phyloP scores from a whole-genome alignment of 768 basidiomycete species.

The Boletales sp. region DNA sequence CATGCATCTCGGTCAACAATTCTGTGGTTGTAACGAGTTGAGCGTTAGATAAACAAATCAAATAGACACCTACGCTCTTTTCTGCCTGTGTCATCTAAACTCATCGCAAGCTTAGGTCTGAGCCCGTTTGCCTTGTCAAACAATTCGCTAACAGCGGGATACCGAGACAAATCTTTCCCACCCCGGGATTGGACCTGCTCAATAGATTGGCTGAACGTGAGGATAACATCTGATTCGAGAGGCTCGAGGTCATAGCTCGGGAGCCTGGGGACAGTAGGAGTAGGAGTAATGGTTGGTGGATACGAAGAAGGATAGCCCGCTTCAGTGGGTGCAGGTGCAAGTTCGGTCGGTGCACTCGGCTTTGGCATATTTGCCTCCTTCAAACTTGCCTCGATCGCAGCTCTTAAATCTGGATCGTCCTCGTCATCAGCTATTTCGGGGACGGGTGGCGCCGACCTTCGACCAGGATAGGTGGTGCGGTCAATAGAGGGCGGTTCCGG shows the following conservation, averaged over 20 bases:
- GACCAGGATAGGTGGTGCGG: slow-evolving; percentile 44
- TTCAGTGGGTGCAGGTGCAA: slow-evolving; percentile 57
- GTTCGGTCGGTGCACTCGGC: slow-evolving; percentile 70
- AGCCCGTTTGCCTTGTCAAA: slow-evolving; percentile 79
- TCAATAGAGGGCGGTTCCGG: slow-evolving; percentile 69
- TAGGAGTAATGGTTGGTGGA: slow-evolving; percentile 38
- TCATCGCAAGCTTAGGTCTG: slow-evolving; percentile 79
- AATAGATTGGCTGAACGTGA: slow-evolving; percentile 89
- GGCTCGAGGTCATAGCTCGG: slow-evolving; percentile 81
- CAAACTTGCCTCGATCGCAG: slow-evolving; percentile 94
- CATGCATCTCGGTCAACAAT: slow-evolving; percentile 89
- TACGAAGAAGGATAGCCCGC: slow-evolving; percentile 45
- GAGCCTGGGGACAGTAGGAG: slow-evolving; percentile 45
- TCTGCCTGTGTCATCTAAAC: slow-evolving; percentile 76
- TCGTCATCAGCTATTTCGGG: slow-evolving; percentile 53
- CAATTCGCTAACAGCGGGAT: slow-evolving; percentile 80
- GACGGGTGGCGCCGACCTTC: slow-evolving; percentile 18
- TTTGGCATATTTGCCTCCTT: slow-evolving; percentile 77
- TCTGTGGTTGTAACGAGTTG: slow-evolving; percentile 41
- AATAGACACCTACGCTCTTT: slow-evolving; percentile 68
- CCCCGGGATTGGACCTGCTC: slow-evolving; percentile 80
- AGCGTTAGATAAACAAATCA: neutral
- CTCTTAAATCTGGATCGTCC: slow-evolving; percentile 86
- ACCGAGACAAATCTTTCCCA: slow-evolving; percentile 71
- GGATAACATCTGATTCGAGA: slow-evolving; percentile 78